A percentile compares a stretch with the other conserved stretches of the same genome.
Evolutionary conservation across 305 asterid genomes (phyloP).

Genomic region (Caryopteris hybrid): DNA sequence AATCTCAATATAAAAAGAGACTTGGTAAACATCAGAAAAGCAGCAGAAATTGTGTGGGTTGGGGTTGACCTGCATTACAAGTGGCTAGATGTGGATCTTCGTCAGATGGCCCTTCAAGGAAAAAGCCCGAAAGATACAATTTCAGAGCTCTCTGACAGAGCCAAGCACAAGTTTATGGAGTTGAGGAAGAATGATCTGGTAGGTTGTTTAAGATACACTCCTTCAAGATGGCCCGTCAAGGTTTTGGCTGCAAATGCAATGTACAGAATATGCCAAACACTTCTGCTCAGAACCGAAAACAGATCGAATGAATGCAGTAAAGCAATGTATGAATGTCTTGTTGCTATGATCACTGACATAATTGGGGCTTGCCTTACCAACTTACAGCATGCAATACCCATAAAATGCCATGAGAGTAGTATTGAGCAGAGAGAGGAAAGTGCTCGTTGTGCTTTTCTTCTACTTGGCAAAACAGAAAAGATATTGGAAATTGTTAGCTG

Average conservation of each 20-base stretch:
- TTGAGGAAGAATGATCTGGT: slow-evolving; percentile 30
- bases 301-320: slow-evolving; percentile 29
- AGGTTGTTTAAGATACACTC: slow-evolving; percentile 37
- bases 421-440: slow-evolving; percentile 53
- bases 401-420: slow-evolving; percentile 47
- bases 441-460: slow-evolving; percentile 47
- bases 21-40: slow-evolving; percentile 42
- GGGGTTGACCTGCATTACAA: slow-evolving; percentile 60
- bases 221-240: slow-evolving; percentile 61
- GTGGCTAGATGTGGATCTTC: slow-evolving; percentile 73
- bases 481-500: slow-evolving; percentile 53
- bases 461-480: slow-evolving; percentile 59
- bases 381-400: slow-evolving; percentile 48
- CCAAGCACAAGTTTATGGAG: slow-evolving; percentile 45
- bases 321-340: slow-evolving; percentile 36
- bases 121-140: slow-evolving; percentile 39
- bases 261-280: slow-evolving; percentile 73
- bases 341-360: slow-evolving; percentile 47
- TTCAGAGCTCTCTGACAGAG: slow-evolving; percentile 47
- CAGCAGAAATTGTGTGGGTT: slow-evolving; percentile 64
- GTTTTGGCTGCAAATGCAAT: slow-evolving; percentile 70
- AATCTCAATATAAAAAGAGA: slow-evolving; percentile 34
- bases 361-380: slow-evolving; percentile 72
- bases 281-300: slow-evolving; percentile 32
- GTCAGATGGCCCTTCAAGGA: slow-evolving; percentile 27